Evolutionary conservation across 2,329 filamentous ascomycete genomes (phyloP), one percentile per base, ranked within the genome.

Genomic region (Aplosporella prunicola): DNA sequence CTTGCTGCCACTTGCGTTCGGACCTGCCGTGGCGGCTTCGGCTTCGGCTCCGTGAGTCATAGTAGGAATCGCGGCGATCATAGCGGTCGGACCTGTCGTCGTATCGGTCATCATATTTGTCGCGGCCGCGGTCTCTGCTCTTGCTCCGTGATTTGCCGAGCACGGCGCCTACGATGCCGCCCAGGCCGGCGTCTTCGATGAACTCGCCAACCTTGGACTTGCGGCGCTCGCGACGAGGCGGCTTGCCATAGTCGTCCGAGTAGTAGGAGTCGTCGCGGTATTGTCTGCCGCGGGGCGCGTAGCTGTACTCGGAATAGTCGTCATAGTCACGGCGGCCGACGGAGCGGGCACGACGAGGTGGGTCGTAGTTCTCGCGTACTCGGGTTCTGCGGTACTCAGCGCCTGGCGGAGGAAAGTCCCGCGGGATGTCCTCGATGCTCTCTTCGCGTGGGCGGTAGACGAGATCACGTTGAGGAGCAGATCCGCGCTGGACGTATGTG

Each of bases 361-460:
- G 57, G 39, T 58, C 59, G 44, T 65, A 62, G 39, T 65, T 60
- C 48, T 71, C 68, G 45, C 69, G 60, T 47, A 67, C 66, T 43
- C 56, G 61, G 34, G 62, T 62, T 32, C 63, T 61, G 20, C 62
- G 59, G 47, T 63, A 62, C 48, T 66, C 62, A 53, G 51, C 57
- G 54, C 51, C 77, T 5, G 79, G 80, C 5, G 85, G 83, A 20
- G 84, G 84, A 51, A 93, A 93, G 49, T 93, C 83, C 47, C 86
- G 78, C 46, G 77, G 76, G 43, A 93, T 77, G 62, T 93, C 84
- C 62, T 94, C 88, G 53, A 93, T 78, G 58, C 80, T 87, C 51
- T 86, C 80, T 55, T 88, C 80, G 46, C 81, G 78, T 33, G 66
- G 60, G 41, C 67, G 66, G 52, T 64, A 68, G 52, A 68, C 66